Percentiles rank a stretch among this genome's conserved stretches.
phyloP scores from a whole-genome alignment of 2,329 filamentous ascomycete species.

The Trichoderma cornu-damae region DNA sequence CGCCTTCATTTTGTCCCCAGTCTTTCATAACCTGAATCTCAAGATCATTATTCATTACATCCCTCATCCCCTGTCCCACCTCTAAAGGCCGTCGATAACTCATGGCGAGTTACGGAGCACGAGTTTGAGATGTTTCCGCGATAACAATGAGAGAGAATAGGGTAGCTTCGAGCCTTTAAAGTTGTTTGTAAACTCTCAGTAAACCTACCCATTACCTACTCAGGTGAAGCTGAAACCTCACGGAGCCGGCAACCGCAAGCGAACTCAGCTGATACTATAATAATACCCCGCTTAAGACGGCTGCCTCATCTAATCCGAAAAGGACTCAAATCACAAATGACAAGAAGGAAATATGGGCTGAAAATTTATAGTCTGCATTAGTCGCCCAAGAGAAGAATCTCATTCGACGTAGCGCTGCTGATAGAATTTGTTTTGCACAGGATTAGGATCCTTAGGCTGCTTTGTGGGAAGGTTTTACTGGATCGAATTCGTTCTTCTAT shows the following conservation, averaged over 20 bases:
- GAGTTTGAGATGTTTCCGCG: neutral
- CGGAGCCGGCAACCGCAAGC: neutral
- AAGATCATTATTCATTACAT: neutral
- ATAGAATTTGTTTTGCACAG: neutral
- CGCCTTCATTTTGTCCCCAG: conserved; percentile 8
- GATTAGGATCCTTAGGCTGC: neutral
- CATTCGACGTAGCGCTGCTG: neutral
- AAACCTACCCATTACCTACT: neutral
- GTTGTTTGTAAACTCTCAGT: neutral
- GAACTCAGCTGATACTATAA: neutral
- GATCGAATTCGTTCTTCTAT: neutral
- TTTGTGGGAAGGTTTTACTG: neutral
- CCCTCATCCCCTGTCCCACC: conserved; percentile 9
- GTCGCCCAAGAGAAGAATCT: neutral
- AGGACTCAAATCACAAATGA: conserved; percentile 4
- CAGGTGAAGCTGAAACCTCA: neutral
- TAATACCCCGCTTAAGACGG: conserved; percentile 2
- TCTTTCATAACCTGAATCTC: conserved; percentile 14
- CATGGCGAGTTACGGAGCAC: neutral
- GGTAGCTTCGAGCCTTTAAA: neutral
- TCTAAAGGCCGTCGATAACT: neutral
- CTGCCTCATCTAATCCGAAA: neutral
- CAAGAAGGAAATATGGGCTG: conserved; percentile 3
- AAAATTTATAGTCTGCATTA: conserved; percentile 2
- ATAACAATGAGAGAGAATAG: neutral